Base-by-base conservation (phyloP, 2,329 filamentous ascomycete species). In the Penicillium sclerotiorum region DNA sequence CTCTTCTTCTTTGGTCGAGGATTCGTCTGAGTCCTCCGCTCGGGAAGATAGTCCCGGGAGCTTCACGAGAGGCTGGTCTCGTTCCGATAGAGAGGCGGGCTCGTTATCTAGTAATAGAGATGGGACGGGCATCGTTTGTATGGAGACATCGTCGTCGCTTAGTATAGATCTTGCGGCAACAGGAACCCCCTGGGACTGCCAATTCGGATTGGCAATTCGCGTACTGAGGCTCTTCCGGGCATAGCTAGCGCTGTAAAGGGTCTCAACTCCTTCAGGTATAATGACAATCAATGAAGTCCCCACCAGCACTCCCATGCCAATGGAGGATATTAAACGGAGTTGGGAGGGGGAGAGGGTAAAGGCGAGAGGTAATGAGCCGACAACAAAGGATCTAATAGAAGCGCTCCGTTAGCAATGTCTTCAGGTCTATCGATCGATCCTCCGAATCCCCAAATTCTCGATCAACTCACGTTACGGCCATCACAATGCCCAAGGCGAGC, bases 211-310 rank as follows among this genome's bases (percentile, higher is more conserved):
- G 37, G 59, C 44, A 5, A 63, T 57, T 30, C 64, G 66, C 15
- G 58, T 60, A 53, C 55, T 66, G 39, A 68, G 61, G 50, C 59
- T 65, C 49, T 69, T 73, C 50, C 52, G 65, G 51, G 63, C 50
- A 15, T 65, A 55, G 43, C 64, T 72, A 30, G 82, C 79, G 59
- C 75, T 85, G 60, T 94, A 90, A 49, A 96, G 81, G 3, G 94
- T 93, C 68, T 96, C 92, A 52, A 97, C 87, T 30, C 94, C 94
- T 72, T 99, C 94, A 1, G 94, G 94, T 63, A 99, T 96, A 66
- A 99, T 97, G 25, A 99, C 91, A 57, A 97, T 93, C 57, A 99
- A 81, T 1, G 93, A 93, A 22, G 94, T 97, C 28, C 94, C 94
- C 13, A 99, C 92, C 8, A 99, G 79, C 44, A 99, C 88, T 37